Evolutionary conservation across 148 eudicot species (phyloP).

Genomic region (Rhododendron mucronatum): DNA sequence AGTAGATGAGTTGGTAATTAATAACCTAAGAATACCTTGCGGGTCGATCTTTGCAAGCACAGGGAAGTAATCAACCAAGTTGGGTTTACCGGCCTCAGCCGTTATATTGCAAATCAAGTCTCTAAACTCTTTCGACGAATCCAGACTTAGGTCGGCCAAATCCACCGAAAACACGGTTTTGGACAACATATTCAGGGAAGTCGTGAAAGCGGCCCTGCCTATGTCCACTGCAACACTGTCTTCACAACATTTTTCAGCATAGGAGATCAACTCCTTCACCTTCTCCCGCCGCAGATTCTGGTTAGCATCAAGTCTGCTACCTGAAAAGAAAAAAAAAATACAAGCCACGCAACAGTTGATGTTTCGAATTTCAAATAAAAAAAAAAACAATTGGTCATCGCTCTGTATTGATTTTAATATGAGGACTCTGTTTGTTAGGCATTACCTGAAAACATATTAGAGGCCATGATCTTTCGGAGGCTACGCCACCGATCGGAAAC

Average conservation of each 20-base stretch:
- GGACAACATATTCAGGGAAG: constrained; percentile 5
- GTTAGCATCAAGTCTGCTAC: neutral
- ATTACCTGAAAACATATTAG: neutral
- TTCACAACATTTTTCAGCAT: neutral
- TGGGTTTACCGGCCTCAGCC: constrained; percentile 11
- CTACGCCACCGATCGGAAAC: neutral
- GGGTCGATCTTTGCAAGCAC: constrained; percentile 17
- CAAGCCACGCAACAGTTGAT: neutral
- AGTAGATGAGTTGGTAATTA: neutral
- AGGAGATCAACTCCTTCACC: constrained; percentile 2
- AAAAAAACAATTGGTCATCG: neutral
- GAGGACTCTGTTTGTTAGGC: neutral
- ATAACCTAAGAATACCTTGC: neutral
- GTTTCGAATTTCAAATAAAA: too few species aligned
- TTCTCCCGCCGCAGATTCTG: neutral
- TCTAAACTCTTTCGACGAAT: neutral
- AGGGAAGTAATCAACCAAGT: constrained; percentile 19
- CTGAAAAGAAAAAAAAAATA: neutral
- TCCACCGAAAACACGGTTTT: constrained; percentile 2
- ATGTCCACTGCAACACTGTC: constrained; percentile 6
- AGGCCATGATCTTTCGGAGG: neutral
- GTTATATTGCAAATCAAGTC: neutral
- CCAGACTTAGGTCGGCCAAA: constrained; percentile 2
- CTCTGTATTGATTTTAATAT: neutral
- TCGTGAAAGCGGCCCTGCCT: neutral